These are phyloP conservation scores for Daldinia grandis DNA, from an alignment of 495 filamentous ascomycete genomes.

Conservation along the genomic window DNA sequence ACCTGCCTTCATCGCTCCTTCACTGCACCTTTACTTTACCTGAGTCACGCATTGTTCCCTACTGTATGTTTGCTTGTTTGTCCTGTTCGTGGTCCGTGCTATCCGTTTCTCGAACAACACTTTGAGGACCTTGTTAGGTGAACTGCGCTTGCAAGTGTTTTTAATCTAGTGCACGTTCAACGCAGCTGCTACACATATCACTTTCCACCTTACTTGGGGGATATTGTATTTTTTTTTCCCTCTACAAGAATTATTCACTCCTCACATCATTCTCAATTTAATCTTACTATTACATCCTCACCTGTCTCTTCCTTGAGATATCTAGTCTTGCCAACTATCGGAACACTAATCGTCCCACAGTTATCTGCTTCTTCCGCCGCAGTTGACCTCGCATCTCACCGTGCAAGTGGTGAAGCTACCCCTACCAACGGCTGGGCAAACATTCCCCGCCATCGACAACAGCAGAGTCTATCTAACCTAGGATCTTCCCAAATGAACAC, in stretches of 20 bases:
- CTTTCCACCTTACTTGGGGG: not conserved
- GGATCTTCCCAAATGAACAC: constrained; percentile 49
- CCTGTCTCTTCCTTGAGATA: not conserved
- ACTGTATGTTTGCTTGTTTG: constrained; percentile 7
- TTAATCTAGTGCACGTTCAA: not conserved
- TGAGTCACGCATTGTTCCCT: not conserved
- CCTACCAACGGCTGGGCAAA: constrained; percentile 66
- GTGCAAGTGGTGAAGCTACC: constrained; percentile 67
- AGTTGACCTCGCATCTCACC: constrained; percentile 79
- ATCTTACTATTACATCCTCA: constrained; percentile 18
- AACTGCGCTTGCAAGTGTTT: constrained; percentile 6
- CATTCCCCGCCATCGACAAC: constrained; percentile 79
- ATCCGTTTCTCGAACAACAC: not conserved
- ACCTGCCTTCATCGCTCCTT: constrained; percentile 7
- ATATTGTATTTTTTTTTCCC: not conserved
- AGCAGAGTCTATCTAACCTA: constrained; percentile 81
- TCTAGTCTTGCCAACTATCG: not conserved
- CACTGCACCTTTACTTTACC: not conserved
- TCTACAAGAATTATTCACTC: not conserved
- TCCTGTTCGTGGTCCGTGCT: not conserved
- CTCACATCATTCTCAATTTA: constrained; percentile 1
- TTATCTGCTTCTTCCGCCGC: constrained; percentile 84
- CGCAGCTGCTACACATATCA: not conserved
- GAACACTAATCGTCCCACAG: constrained; percentile 47
- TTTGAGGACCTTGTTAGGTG: not conserved